These are phyloP conservation scores for Fusarium pilosicola DNA, from an alignment of 2,329 filamentous ascomycete species.

Conservation along the genomic window DNA sequence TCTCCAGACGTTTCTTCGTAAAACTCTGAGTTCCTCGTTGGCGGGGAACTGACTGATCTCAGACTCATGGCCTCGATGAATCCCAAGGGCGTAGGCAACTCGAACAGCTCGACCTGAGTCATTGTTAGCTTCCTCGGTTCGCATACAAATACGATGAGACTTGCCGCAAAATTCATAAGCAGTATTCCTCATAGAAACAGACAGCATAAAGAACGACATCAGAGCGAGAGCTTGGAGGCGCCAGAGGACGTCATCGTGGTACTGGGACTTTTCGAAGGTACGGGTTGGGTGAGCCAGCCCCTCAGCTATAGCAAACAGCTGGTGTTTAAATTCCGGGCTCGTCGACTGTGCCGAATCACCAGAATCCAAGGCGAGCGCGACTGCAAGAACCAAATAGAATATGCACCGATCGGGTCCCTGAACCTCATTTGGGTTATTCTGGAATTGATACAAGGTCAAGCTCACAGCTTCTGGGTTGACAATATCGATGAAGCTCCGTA, in stretches of 20 bases:
- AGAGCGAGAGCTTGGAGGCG: constrained; percentile 71
- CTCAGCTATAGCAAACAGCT: constrained; percentile 70
- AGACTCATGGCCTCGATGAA: constrained; percentile 68
- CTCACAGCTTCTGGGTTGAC: constrained; percentile 64
- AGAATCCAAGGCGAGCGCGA: constrained; percentile 68
- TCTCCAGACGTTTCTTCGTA: constrained; percentile 69
- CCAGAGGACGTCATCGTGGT: constrained; percentile 71
- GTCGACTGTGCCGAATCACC: constrained; percentile 61
- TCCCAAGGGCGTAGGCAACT: constrained; percentile 69
- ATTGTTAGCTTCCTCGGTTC: constrained; percentile 10
- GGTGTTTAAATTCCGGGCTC: constrained; percentile 64
- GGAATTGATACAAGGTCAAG: constrained; percentile 63
- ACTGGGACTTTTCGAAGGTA: background rate
- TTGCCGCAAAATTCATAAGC: constrained; percentile 70
- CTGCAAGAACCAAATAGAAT: constrained; percentile 70
- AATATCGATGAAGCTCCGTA: constrained; percentile 68
- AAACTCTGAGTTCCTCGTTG: constrained; percentile 53
- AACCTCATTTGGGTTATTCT: constrained; percentile 42
- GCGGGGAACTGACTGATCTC: constrained; percentile 59
- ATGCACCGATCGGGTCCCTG: constrained; percentile 66
- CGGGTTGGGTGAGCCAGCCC: constrained; percentile 53
- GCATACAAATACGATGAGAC: constrained; percentile 7
- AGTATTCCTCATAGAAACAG: constrained; percentile 69
- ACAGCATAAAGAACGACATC: constrained; percentile 72
- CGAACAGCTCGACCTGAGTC: constrained; percentile 68